Evolutionary conservation across 2,329 filamentous ascomycete genomes (phyloP).

Genomic region (Pestalotiopsis sp.): DNA sequence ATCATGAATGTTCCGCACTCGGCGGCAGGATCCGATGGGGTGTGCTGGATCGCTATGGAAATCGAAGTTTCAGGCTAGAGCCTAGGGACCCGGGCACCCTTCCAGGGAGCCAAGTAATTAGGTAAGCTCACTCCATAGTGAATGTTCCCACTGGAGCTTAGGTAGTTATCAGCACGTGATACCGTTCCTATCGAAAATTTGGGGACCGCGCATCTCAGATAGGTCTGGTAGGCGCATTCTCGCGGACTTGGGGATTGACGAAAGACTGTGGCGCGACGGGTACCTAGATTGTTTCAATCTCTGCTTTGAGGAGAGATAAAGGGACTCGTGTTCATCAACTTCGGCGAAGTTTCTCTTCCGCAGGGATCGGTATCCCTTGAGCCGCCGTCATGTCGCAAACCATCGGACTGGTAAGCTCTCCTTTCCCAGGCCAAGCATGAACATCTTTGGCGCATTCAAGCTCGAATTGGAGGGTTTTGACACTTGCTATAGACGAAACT

Average conservation of each 20-base stretch:
- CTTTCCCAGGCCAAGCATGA: background rate
- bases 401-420: conserved; percentile 67
- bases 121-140: background rate
- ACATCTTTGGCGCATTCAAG: background rate
- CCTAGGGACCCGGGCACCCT: too few species aligned
- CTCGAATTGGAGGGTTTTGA: background rate
- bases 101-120: background rate
- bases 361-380: conserved; percentile 24
- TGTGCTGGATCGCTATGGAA: background rate
- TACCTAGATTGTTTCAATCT: background rate
- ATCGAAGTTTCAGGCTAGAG: background rate
- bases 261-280: background rate
- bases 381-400: conserved; percentile 72
- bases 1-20: conserved; percentile 7
- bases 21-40: conserved; percentile 4
- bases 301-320: background rate
- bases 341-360: background rate
- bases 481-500: conserved; percentile 74
- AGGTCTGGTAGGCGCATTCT: background rate
- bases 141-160: background rate
- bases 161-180: conserved; percentile 3
- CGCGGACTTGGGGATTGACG: background rate
- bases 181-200: conserved; percentile 9
- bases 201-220: conserved; percentile 4
- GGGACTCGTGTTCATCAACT: background rate